phyloP scores from a whole-genome alignment of 768 basidiomycete species.

The Solioccasus polychromus region DNA sequence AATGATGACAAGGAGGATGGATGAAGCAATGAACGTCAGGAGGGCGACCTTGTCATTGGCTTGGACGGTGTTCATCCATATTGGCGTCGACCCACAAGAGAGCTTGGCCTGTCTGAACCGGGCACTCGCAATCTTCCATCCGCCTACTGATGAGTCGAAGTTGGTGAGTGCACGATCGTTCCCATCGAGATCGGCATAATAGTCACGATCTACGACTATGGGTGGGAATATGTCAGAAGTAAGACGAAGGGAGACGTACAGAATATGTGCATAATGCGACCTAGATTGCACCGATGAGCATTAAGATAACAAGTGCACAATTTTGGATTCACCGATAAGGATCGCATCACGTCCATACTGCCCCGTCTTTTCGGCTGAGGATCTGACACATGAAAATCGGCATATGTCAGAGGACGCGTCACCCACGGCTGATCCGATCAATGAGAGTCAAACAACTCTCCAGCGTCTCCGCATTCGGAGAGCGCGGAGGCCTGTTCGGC shows the following conservation, averaged over 20 bases:
- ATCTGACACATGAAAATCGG: slow-evolving; percentile 3
- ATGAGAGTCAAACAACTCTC: slow-evolving; percentile 23
- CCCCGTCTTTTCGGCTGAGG: slow-evolving; percentile 13
- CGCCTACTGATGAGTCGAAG: slow-evolving; percentile 32
- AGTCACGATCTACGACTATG: slow-evolving; percentile 27
- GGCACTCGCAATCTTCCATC: no score
- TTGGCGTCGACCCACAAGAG: no score
- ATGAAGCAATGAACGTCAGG: no score
- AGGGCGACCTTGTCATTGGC: no score
- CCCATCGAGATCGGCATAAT: slow-evolving; percentile 43
- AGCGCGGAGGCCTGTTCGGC: no score
- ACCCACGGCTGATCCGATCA: slow-evolving; percentile 23
- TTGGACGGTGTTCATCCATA: no score
- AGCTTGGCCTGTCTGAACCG: no score
- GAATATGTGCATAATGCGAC: slow-evolving; percentile 31
- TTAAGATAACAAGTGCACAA: neutral
- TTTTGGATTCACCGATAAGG: slow-evolving; percentile 19
- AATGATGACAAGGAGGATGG: no score
- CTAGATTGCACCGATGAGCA: slow-evolving; percentile 8
- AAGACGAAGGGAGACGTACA: slow-evolving; percentile 15
- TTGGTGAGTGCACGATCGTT: slow-evolving; percentile 42
- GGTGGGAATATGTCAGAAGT: neutral
- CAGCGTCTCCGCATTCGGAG: slow-evolving; percentile 18
- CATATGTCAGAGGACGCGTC: neutral
- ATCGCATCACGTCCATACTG: slow-evolving; percentile 15